phyloP scores from a whole-genome alignment of 2,329 filamentous ascomycete genomes.

The Colletotrichum costaricense region DNA sequence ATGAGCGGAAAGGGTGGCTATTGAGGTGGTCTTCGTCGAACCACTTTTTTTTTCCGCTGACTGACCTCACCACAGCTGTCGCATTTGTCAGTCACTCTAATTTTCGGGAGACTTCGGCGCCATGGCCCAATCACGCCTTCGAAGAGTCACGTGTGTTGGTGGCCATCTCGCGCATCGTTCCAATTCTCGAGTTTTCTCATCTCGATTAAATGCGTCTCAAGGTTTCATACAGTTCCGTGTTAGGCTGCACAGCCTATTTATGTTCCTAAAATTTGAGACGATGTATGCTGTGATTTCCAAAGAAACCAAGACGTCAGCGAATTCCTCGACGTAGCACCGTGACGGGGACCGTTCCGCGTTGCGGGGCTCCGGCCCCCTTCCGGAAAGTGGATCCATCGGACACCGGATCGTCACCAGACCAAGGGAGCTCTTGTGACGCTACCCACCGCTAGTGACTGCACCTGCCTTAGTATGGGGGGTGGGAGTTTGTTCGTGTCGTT shows the following conservation, averaged over 20 bases:
- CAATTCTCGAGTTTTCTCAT: background rate
- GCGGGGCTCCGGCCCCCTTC: background rate
- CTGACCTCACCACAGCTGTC: conserved; percentile 29
- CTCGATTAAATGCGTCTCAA: background rate
- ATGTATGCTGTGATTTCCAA: background rate
- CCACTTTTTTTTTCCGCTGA: conserved; percentile 36
- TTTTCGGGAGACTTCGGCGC: conserved; percentile 6
- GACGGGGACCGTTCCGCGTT: background rate
- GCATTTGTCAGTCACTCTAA: conserved; percentile 35
- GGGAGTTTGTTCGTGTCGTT: background rate
- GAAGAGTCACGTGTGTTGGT: conserved; percentile 14
- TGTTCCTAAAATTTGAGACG: background rate
- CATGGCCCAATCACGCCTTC: conserved; percentile 29
- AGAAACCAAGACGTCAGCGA: background rate
- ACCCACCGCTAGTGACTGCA: background rate
- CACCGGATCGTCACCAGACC: background rate
- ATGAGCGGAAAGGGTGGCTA: background rate
- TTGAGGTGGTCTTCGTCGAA: conserved; percentile 1
- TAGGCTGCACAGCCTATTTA: background rate
- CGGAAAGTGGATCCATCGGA: background rate
- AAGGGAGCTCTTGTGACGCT: background rate
- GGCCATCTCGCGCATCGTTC: background rate
- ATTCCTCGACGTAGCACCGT: background rate
- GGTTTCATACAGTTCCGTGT: background rate
- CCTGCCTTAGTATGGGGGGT: background rate